Evolutionary conservation across 306 rosid species (phyloP), one percentile per base, ranked within the genome.

Genomic region (Psophocarpus tetragonolobus): DNA sequence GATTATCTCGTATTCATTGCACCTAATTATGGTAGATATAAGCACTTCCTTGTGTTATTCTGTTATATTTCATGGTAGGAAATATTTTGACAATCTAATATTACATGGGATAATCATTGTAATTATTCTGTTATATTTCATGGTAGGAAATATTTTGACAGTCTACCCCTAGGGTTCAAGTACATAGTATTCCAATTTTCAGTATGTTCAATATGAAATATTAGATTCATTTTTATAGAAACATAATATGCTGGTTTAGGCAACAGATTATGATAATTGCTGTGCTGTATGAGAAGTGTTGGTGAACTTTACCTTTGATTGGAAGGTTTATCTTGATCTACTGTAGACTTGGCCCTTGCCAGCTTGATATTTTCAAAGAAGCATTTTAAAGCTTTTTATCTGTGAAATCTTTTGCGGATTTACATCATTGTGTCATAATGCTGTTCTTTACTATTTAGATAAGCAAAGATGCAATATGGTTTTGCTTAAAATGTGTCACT

Each of bases 401-500:
- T 38, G 24, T 71, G 60, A 26, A 57, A 21, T 26, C 71, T 45
- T n/a, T 6, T 5, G 15, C 24, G 27, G 32, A 60, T 57, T 58
- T 48, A 45, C 3, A 10, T 68, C 23, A 7, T 47, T 77, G 60
- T 53, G 69, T 42, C 29, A 11, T 12, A 47, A 24, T 78, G 51
- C 21, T 78, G 51, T n/a, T 56, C 45, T 24, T 30, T 48, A 35
- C 66, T 44, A 35, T 79, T 73, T 62, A 20, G 53, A 35, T 53
- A 73, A 68, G 14, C 13, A 13, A 21, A 24, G 5, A 5, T 23
- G 26, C 41, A 0, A 33, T 53, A 50, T 60, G 32, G 23, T 84
- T 32, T 66, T 73, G 69, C 44, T 12, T 20, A 68, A 65, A 50
- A 35, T 18, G 50, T 68, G 73, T 26, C 48, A 77, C 50, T 77